Evolutionary conservation across 805 yeast species (phyloP).

Genomic region (Yarrowia hollandica): DNA sequence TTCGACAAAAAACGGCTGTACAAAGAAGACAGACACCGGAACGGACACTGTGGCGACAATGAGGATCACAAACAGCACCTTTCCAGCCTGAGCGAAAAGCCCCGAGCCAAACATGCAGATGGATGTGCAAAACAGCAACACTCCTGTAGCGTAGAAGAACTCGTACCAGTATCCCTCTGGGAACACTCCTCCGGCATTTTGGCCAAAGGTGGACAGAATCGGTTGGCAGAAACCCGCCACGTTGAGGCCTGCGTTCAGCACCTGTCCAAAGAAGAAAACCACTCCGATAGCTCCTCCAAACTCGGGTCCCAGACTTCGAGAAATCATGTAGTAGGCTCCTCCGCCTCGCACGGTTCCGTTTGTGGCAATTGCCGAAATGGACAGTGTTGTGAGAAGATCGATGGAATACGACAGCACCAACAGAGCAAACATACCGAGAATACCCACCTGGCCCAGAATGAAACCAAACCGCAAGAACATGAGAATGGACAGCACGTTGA

Average conservation of each 20-base stretch:
- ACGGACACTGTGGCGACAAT: conserved; percentile 41
- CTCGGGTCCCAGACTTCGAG: conserved; percentile 93
- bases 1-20: conserved; percentile 52
- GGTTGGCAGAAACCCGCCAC: conserved; percentile 97
- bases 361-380: conserved; percentile 93
- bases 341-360: conserved; percentile 98
- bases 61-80: conserved; percentile 34
- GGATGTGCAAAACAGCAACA: conserved; percentile 40
- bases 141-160: conserved; percentile 66
- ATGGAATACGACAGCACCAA: conserved; percentile 74
- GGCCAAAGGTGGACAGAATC: conserved; percentile 73
- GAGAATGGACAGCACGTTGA: conserved; percentile 88
- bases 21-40: conserved; percentile 73
- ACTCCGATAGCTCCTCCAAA: conserved; percentile 98
- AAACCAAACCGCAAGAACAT: conserved; percentile 96
- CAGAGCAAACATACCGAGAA: conserved; percentile 69
- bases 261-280: conserved; percentile 92
- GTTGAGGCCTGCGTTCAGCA: conserved; percentile 81
- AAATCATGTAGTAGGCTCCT: conserved; percentile 97
- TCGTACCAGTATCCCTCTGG: conserved; percentile 73
- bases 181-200: conserved; percentile 57
- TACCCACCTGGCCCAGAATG: conserved; percentile 91
- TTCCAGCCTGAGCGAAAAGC: conserved; percentile 34
- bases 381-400: conserved; percentile 79
- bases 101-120: conserved; percentile 35